Conservation (phyloP, 2,329 filamentous ascomycete genomes). For the Trichothecium sympodiale region DNA sequence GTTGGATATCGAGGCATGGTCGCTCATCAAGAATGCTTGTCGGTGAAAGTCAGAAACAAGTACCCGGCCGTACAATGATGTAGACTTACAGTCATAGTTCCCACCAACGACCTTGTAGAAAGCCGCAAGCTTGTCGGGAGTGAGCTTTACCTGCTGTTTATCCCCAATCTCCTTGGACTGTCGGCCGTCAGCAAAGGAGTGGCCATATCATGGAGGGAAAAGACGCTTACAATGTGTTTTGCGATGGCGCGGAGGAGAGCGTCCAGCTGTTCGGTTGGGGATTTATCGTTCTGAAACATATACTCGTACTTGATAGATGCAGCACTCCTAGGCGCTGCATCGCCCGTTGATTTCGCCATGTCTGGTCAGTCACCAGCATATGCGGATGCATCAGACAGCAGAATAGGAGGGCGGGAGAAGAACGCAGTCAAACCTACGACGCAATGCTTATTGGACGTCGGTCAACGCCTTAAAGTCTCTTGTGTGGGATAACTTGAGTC, state of each 20-base stretch:
- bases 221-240: constrained; percentile 52
- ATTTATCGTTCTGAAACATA: constrained; percentile 58
- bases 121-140: constrained; percentile 59
- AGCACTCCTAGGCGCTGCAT: no score
- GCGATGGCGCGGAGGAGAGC: constrained; percentile 59
- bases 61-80: constrained; percentile 1
- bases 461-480: no score
- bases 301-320: constrained; percentile 40
- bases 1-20: constrained; percentile 67
- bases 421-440: no score
- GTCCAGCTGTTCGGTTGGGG: constrained; percentile 54
- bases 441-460: no score
- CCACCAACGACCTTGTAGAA: constrained; percentile 69
- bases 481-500: no score
- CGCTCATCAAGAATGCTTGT: constrained; percentile 67
- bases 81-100: constrained; percentile 53
- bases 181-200: constrained; percentile 7
- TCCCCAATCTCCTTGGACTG: constrained; percentile 50
- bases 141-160: constrained; percentile 39
- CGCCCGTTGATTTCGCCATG: no score
- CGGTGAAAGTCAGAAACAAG: neutral
- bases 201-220: constrained; percentile 6
- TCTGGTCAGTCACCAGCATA: no score
- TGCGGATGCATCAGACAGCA: no score
- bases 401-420: no score